Percentiles rank a stretch among this genome's conserved stretches.
Conservation (phyloP, 2,329 filamentous ascomycete species). For the Cytospora mali region DNA sequence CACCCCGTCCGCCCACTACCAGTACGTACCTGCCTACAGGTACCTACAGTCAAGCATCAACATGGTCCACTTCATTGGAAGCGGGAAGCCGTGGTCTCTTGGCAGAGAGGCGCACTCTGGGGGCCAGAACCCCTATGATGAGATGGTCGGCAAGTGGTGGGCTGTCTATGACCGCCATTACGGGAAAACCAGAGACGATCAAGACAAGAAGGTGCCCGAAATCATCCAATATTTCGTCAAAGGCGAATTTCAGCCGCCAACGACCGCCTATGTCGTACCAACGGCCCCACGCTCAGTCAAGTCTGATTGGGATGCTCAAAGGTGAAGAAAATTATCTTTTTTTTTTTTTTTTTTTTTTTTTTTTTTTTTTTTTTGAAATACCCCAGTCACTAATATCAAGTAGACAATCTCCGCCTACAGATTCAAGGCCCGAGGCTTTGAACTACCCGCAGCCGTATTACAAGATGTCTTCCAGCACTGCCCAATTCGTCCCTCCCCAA, state of each 20-base stretch:
- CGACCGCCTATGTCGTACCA: constrained; percentile 34
- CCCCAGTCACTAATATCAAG: constrained; percentile 28
- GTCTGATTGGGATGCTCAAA: constrained; percentile 57
- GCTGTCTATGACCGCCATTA: constrained; percentile 90
- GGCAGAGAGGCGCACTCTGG: constrained; percentile 55
- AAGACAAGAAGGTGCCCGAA: constrained; percentile 33
- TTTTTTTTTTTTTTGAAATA: too few relatives aligned
- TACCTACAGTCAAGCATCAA: constrained; percentile 90
- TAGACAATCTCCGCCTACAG: constrained; percentile 63
- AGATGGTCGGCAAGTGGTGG: constrained; percentile 91
- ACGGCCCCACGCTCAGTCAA: constrained; percentile 38
- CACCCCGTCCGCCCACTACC: constrained; percentile 94
- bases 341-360: too few relatives aligned
- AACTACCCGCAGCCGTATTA: constrained; percentile 82
- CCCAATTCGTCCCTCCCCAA: constrained; percentile 75
- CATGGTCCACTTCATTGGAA: constrained; percentile 92
- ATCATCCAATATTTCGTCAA: constrained; percentile 57
- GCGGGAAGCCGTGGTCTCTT: constrained; percentile 84
- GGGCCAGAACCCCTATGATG: constrained; percentile 70
- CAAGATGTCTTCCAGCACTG: constrained; percentile 75
- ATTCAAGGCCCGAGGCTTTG: constrained; percentile 80
- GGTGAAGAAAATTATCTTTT: constrained; percentile 41
- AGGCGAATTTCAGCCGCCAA: constrained; percentile 52
- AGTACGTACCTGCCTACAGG: constrained; percentile 92
- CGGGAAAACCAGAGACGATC: constrained; percentile 51